phyloP scores from a whole-genome alignment of 2,329 filamentous ascomycete genomes.

The Ilyonectria mors-panacis region DNA sequence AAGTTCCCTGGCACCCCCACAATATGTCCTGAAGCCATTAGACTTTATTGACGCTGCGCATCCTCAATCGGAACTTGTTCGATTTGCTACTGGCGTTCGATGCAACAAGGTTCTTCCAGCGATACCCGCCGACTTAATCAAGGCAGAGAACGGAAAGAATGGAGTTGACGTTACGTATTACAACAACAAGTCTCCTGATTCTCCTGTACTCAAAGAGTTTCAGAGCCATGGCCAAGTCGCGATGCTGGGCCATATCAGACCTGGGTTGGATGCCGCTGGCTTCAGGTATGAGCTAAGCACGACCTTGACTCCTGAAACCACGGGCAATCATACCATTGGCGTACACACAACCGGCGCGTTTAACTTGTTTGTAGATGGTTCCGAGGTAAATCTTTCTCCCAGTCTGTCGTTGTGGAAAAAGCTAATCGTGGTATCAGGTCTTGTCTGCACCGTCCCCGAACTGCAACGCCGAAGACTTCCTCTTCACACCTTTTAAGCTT shows the following conservation, averaged over 20 bases:
- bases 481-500: conserved; percentile 21
- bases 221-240: conserved; percentile 4
- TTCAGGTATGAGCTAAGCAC: conserved; percentile 22
- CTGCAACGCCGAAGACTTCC: conserved; percentile 27
- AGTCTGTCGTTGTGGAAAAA: no score
- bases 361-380: conserved; percentile 10
- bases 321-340: conserved; percentile 24
- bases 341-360: conserved; percentile 22
- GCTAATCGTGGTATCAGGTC: conserved; percentile 1
- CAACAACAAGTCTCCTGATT: background rate
- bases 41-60: conserved; percentile 6
- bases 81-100: conserved; percentile 21
- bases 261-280: conserved; percentile 3
- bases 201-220: background rate
- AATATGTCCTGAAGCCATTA: conserved; percentile 23
- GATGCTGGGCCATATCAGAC: conserved; percentile 20
- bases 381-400: background rate
- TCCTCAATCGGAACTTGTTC: conserved; percentile 1
- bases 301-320: conserved; percentile 12
- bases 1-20: conserved; percentile 25
- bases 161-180: conserved; percentile 19
- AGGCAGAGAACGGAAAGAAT: background rate
- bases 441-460: conserved; percentile 10
- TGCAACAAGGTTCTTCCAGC: conserved; percentile 18
- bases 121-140: conserved; percentile 2